These are phyloP conservation scores for Phanerochaete sordida DNA, from an alignment of 768 basidiomycete species.

Conservation along the genomic window DNA sequence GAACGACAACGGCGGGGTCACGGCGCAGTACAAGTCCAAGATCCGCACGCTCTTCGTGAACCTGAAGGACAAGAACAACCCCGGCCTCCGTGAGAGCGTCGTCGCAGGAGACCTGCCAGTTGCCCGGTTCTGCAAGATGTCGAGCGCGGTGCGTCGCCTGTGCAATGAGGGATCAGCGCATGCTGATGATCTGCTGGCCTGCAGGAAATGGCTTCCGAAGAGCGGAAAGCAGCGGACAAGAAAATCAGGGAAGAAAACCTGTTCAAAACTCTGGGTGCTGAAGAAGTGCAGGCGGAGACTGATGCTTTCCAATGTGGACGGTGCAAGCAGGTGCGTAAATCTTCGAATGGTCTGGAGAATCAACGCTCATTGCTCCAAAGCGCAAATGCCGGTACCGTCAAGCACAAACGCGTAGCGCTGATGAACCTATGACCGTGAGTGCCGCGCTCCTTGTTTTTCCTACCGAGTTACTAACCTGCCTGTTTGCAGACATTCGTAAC, in stretches of 20 bases:
- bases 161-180: not conserved
- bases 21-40: constrained; percentile 61
- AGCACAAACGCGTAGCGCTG: constrained; percentile 95
- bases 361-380: constrained; percentile 28
- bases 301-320: constrained; percentile 95
- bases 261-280: constrained; percentile 87
- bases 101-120: constrained; percentile 77
- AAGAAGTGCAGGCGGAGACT: constrained; percentile 89
- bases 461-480: constrained; percentile 2
- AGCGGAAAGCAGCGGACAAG: constrained; percentile 78
- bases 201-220: constrained; percentile 96
- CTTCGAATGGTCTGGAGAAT: not conserved
- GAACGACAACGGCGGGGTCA: constrained; percentile 39
- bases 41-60: constrained; percentile 90
- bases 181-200: not conserved
- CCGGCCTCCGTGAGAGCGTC: constrained; percentile 77
- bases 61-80: constrained; percentile 94
- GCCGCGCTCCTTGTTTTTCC: not conserved
- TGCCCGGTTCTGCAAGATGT: constrained; percentile 74
- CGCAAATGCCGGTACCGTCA: constrained; percentile 90
- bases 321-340: constrained; percentile 76
- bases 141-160: constrained; percentile 57
- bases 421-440: constrained; percentile 96
- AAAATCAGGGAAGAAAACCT: constrained; percentile 84
- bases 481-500: constrained; percentile 78